phyloP scores from a whole-genome alignment of 805 yeast genomes.

The Wickerhamomyces bisporus region DNA sequence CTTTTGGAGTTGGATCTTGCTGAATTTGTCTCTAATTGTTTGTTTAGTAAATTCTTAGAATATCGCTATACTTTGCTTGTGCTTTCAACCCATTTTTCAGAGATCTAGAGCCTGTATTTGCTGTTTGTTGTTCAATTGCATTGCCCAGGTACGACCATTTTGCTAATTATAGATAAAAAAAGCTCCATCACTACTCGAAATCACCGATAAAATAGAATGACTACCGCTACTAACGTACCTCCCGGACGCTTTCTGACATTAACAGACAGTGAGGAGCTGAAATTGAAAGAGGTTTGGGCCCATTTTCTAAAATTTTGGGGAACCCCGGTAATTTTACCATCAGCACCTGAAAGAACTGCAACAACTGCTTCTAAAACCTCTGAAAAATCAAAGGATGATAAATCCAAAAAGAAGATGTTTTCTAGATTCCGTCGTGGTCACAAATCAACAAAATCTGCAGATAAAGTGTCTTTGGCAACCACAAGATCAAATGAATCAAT shows the following conservation, averaged over 20 bases:
- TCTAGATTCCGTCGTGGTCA: slow-evolving; percentile 20
- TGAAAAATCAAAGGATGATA: slow-evolving; percentile 5
- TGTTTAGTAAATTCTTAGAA: no score
- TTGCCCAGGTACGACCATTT: no score
- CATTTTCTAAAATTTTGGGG: slow-evolving; percentile 58
- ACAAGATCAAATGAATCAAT: slow-evolving; percentile 26
- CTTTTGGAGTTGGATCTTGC: no score
- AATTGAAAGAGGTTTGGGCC: slow-evolving; percentile 69
- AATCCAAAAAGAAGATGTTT: slow-evolving; percentile 23
- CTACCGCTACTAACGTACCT: slow-evolving; percentile 11
- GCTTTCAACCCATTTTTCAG: no score
- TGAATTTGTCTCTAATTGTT: no score
- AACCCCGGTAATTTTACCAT: slow-evolving; percentile 27
- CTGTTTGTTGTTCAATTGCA: no score
- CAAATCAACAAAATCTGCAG: slow-evolving; percentile 8
- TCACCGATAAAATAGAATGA: no score
- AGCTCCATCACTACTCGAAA: no score
- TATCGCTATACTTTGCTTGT: no score
- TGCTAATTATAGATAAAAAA: no score
- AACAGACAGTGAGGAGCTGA: slow-evolving; percentile 52
- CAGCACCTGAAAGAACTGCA: slow-evolving; percentile 8
- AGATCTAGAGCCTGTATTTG: no score
- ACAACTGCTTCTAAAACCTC: slow-evolving; percentile 8
- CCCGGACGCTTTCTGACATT: slow-evolving; percentile 43
- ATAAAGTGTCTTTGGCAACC: slow-evolving; percentile 17